Conservation (phyloP, 345 rosid species). For the Linum lewisii region DNA sequence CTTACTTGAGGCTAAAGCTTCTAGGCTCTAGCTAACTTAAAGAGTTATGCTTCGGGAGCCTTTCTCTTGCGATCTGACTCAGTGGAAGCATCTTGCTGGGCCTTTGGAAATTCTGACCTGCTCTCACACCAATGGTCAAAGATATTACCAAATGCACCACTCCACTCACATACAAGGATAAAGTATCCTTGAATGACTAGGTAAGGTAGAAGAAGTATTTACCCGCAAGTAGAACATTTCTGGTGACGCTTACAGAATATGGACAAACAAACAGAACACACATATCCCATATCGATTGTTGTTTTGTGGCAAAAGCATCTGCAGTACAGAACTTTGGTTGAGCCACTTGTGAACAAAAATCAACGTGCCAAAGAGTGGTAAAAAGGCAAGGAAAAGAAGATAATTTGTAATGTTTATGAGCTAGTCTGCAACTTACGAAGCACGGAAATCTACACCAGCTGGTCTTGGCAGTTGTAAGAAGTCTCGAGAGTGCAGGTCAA, state of each 20-base stretch:
- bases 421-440: conserved; percentile 49
- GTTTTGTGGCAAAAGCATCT: conserved; percentile 97
- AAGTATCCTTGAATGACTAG: conserved; percentile 1
- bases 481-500: conserved; percentile 75
- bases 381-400: neutral
- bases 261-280: conserved; percentile 91
- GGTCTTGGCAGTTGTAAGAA: conserved; percentile 90
- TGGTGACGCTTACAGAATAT: conserved; percentile 89
- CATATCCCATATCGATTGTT: conserved; percentile 90
- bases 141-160: neutral
- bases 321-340: conserved; percentile 20
- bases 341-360: conserved; percentile 5
- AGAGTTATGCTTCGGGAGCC: conserved; percentile 40
- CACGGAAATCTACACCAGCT: conserved; percentile 85
- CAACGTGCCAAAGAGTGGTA: neutral
- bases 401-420: neutral
- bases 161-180: neutral
- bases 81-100: conserved; percentile 48
- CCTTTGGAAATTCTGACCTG: conserved; percentile 81
- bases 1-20: neutral
- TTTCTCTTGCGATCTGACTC: conserved; percentile 56
- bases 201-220: conserved; percentile 18
- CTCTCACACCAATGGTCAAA: conserved; percentile 10
- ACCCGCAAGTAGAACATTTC: conserved; percentile 93
- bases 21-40: neutral